Conservation (phyloP, 2,329 filamentous ascomycete genomes). For the Phyllachora maydis region DNA sequence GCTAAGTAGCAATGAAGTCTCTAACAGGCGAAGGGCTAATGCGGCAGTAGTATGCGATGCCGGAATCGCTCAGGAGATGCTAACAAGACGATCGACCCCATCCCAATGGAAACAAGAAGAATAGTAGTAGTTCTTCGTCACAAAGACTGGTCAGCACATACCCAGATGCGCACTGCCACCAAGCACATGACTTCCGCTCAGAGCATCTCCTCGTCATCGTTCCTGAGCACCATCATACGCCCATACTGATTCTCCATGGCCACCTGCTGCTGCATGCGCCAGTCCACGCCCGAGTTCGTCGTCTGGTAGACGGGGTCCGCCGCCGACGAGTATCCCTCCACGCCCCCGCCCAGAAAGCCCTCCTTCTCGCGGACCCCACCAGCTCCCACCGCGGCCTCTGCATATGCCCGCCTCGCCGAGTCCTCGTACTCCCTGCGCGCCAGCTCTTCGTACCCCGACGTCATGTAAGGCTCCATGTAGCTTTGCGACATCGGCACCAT, state of each 20-base stretch:
- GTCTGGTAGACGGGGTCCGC: conserved; percentile 49
- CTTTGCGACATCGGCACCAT: conserved; percentile 10
- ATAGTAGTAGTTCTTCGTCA: no score
- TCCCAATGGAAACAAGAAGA: no score
- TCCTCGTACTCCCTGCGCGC: conserved; percentile 42
- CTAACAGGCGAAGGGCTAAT: no score
- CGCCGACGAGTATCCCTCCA: conserved; percentile 36
- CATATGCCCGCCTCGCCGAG: conserved; percentile 15
- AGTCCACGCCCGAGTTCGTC: conserved; percentile 9
- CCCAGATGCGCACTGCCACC: no score
- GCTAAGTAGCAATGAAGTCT: no score
- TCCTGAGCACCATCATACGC: conserved; percentile 16
- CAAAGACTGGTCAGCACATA: no score
- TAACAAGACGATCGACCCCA: no score
- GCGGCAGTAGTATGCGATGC: no score
- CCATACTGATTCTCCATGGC: conserved; percentile 50
- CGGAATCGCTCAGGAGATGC: no score
- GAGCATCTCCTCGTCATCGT: conserved; percentile 7
- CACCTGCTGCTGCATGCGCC: conserved; percentile 19
- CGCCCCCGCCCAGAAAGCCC: no score
- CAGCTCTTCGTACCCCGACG: conserved; percentile 56
- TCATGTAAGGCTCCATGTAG: conserved; percentile 65
- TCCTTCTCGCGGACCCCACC: no score
- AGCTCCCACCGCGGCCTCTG: no score
- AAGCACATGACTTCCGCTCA: conserved; percentile 3